Percentiles rank a stretch among this genome's conserved stretches.
Evolutionary conservation across 1,139 yeast genomes (phyloP).

Genomic region (Arxiozyma telluris): DNA sequence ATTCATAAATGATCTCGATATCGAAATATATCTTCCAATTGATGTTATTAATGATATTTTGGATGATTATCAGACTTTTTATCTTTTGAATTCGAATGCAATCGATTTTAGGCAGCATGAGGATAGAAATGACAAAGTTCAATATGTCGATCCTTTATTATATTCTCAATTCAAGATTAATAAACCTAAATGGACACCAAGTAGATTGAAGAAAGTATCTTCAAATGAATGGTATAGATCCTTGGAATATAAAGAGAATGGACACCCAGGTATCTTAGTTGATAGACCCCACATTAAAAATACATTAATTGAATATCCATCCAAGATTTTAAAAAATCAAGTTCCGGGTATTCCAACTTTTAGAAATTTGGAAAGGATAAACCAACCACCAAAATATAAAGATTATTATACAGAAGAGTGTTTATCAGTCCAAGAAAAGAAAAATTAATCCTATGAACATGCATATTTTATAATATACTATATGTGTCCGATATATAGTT

Average conservation of each 20-base stretch:
- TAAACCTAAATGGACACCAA: conserved; percentile 24
- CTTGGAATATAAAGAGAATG: conserved; percentile 38
- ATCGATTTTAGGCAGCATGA: conserved; percentile 8
- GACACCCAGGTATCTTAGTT: conserved; percentile 53
- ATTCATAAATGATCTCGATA: conserved; percentile 38
- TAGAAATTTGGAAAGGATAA: conserved; percentile 54
- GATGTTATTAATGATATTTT: conserved; percentile 38
- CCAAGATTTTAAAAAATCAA: conserved; percentile 18
- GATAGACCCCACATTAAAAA: conserved; percentile 51
- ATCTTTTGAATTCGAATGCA: conserved; percentile 26
- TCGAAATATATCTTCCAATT: conserved; percentile 41
- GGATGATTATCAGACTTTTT: conserved; percentile 28
- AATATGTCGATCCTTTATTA: conserved; percentile 19
- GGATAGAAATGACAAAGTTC: not conserved
- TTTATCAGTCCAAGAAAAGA: not conserved
- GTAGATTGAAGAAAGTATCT: conserved; percentile 8
- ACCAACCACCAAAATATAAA: conserved; percentile 26
- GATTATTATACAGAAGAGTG: conserved; percentile 6
- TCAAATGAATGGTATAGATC: conserved; percentile 30
- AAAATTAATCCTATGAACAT: not conserved
- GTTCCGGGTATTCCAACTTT: conserved; percentile 47
- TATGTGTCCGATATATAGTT: not conserved
- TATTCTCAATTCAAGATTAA: conserved; percentile 23
- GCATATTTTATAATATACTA: not conserved
- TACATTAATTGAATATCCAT: conserved; percentile 30